These are phyloP conservation scores for Breynia disticha DNA, from an alignment of 441 rosid species.

Conservation along the genomic window DNA sequence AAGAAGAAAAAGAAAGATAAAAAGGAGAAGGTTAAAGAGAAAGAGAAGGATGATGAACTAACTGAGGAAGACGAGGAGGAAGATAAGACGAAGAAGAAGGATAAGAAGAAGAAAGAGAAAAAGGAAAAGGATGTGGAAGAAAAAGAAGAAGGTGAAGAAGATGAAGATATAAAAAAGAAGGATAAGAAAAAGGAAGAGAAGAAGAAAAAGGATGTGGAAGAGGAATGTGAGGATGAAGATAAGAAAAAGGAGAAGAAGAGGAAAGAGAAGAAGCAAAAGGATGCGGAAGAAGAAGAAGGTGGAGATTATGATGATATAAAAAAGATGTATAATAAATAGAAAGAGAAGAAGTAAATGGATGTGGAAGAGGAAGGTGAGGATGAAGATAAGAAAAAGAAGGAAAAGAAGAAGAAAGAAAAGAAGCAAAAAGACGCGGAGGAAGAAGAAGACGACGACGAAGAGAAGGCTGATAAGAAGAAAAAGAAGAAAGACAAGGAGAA, in stretches of 20 bases:
- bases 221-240: background rate
- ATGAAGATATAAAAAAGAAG: constrained; percentile 11
- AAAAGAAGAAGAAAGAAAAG: constrained; percentile 10
- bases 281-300: background rate
- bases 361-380: too few relatives aligned
- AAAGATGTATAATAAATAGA: constrained; percentile 3
- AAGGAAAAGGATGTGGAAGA: background rate
- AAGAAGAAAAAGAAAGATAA: constrained; percentile 8
- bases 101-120: constrained; percentile 8
- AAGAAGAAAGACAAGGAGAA: constrained; percentile 6
- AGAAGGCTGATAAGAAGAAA: constrained; percentile 4
- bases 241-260: constrained; percentile 9
- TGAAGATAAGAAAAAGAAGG: constrained; percentile 7
- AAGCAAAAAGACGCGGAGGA: background rate
- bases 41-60: constrained; percentile 1
- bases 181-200: constrained; percentile 4
- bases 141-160: background rate
- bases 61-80: constrained; percentile 3
- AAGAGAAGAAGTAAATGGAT: background rate
- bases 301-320: constrained; percentile 10
- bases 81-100: constrained; percentile 4
- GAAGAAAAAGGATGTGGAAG: background rate
- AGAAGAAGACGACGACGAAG: background rate
- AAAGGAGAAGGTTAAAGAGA: constrained; percentile 2
- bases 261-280: constrained; percentile 5